Percentiles rank a stretch among this genome's conserved stretches.
phyloP scores from a whole-genome alignment of 2,329 filamentous ascomycete genomes.

The Bimuria novae-zelandiae region DNA sequence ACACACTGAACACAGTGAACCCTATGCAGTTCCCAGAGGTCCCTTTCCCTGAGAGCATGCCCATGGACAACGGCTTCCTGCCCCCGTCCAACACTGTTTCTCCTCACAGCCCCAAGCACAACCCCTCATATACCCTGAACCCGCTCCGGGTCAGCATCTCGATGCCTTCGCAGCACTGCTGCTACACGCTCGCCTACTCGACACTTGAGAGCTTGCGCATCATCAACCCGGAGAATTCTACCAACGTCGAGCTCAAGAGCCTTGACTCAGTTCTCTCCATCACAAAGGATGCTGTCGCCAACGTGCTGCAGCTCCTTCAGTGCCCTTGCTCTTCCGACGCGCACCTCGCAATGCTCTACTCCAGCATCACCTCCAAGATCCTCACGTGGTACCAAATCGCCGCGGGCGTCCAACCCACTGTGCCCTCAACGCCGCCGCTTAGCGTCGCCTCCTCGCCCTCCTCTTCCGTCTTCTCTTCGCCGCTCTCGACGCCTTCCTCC shows the following conservation, averaged over 20 bases:
- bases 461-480: slow-evolving; percentile 24
- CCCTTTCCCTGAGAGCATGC: slow-evolving; percentile 21
- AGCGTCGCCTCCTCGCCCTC: slow-evolving; percentile 21
- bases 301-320: slow-evolving; percentile 33
- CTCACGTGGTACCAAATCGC: slow-evolving; percentile 40
- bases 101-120: slow-evolving; percentile 26
- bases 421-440: slow-evolving; percentile 17
- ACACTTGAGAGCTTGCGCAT: slow-evolving; percentile 38
- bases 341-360: slow-evolving; percentile 43
- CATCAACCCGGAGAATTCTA: slow-evolving; percentile 23
- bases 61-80: slow-evolving; percentile 19
- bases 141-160: slow-evolving; percentile 22
- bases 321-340: slow-evolving; percentile 40
- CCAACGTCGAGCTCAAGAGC: slow-evolving; percentile 24
- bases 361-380: slow-evolving; percentile 40
- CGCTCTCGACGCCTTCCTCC: slow-evolving; percentile 21
- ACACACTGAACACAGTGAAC: slow-evolving; percentile 19
- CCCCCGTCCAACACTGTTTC: slow-evolving; percentile 18
- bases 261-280: slow-evolving; percentile 36
- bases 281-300: slow-evolving; percentile 32
- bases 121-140: slow-evolving; percentile 15
- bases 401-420: slow-evolving; percentile 25
- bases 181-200: slow-evolving; percentile 35
- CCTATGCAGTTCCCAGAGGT: slow-evolving; percentile 22
- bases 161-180: slow-evolving; percentile 33